Conservation (phyloP, 768 basidiomycete species). For the Xanthoconium stramineum region DNA sequence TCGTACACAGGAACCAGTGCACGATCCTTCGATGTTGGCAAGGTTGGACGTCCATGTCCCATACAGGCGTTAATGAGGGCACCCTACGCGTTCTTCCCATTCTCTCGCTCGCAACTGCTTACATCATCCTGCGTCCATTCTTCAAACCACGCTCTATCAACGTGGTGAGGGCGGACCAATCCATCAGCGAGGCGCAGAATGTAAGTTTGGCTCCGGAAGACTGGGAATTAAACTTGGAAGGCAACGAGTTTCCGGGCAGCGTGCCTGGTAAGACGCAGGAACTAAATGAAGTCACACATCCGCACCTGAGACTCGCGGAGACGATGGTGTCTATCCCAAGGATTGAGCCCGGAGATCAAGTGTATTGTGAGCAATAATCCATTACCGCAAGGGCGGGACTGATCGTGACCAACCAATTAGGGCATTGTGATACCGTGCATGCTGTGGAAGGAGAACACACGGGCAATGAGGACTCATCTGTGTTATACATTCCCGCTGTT, state of each 20-base stretch:
- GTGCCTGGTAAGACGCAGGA: conserved; percentile 54
- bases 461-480: conserved; percentile 50
- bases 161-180: not conserved
- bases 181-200: conserved; percentile 16
- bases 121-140: conserved; percentile 64
- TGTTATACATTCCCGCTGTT: conserved; percentile 54
- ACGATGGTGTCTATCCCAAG: conserved; percentile 58
- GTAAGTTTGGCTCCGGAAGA: conserved; percentile 41
- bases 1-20: conserved; percentile 43
- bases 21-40: conserved; percentile 57
- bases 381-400: not conserved
- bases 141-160: conserved; percentile 41
- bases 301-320: conserved; percentile 53
- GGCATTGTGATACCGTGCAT: conserved; percentile 57
- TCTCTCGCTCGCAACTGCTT: conserved; percentile 53
- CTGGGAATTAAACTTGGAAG: conserved; percentile 56
- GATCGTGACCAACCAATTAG: conserved; percentile 20
- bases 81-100: conserved; percentile 62
- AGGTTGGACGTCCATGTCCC: conserved; percentile 54
- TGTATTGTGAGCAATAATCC: conserved; percentile 42
- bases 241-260: conserved; percentile 52
- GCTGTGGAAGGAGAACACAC: conserved; percentile 49
- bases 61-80: conserved; percentile 56
- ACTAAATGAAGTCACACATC: conserved; percentile 53
- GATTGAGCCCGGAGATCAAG: conserved; percentile 63